These are phyloP conservation scores for Tolypocladium capitatum DNA, from an alignment of 2,329 filamentous ascomycete species.

Conservation along the genomic window DNA sequence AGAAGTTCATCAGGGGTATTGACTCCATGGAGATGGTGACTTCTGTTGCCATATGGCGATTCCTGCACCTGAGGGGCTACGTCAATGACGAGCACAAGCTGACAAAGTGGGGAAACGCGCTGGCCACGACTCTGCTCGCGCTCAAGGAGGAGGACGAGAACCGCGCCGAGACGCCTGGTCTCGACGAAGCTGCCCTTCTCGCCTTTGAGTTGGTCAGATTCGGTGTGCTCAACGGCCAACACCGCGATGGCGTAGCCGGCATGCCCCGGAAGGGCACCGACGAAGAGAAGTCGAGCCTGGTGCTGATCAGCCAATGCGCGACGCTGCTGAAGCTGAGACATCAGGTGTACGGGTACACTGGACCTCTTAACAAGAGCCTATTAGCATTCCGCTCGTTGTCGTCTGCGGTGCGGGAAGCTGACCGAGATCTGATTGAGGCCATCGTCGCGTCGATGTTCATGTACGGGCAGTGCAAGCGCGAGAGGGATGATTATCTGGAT, in stretches of 20 bases:
- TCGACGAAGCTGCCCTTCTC: slow-evolving; percentile 69
- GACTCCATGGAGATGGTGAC: slow-evolving; percentile 52
- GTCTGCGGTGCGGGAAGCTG: slow-evolving; percentile 61
- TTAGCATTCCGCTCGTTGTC: slow-evolving; percentile 77
- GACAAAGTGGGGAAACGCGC: slow-evolving; percentile 70
- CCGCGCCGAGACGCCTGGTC: slow-evolving; percentile 27
- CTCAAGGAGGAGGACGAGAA: slow-evolving; percentile 41
- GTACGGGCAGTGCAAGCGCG: slow-evolving; percentile 62
- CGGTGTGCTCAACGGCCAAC: slow-evolving; percentile 60
- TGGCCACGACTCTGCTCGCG: slow-evolving; percentile 54
- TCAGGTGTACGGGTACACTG: slow-evolving; percentile 79
- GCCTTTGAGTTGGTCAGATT: slow-evolving; percentile 77
- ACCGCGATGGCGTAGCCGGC: slow-evolving; percentile 42
- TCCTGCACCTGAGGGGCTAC: slow-evolving; percentile 80
- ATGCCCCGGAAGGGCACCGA: slow-evolving; percentile 44
- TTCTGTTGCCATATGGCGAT: slow-evolving; percentile 71
- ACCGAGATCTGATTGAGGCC: slow-evolving; percentile 76
- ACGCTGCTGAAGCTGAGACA: slow-evolving; percentile 74
- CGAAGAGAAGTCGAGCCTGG: slow-evolving; percentile 63
- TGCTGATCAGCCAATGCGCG: slow-evolving; percentile 76
- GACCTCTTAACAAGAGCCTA: slow-evolving; percentile 80
- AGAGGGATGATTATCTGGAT: slow-evolving; percentile 50
- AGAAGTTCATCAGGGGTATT: slow-evolving; percentile 46
- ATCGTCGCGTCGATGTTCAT: slow-evolving; percentile 70
- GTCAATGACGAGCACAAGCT: slow-evolving; percentile 66